Conservation (phyloP, 768 basidiomycete species). For the Boletellus sp. region DNA sequence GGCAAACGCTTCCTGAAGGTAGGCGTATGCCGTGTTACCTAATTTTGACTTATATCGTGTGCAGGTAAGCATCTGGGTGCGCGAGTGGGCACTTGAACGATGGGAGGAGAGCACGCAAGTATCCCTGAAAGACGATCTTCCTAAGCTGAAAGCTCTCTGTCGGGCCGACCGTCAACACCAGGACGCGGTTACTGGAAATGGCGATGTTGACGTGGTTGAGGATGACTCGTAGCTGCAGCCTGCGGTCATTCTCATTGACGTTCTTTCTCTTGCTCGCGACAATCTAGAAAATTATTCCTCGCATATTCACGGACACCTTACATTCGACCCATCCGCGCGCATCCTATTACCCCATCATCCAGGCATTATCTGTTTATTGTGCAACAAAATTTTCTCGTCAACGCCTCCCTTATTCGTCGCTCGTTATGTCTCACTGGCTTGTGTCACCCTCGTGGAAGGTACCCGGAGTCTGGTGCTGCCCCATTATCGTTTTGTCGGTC, state of each 20-base stretch:
- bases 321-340: conserved; percentile 16
- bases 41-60: neutral
- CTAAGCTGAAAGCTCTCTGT: conserved; percentile 24
- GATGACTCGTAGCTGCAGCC: conserved; percentile 14
- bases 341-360: conserved; percentile 21
- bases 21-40: conserved; percentile 7
- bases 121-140: conserved; percentile 55
- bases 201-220: conserved; percentile 6
- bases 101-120: conserved; percentile 67
- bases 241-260: neutral
- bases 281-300: conserved; percentile 21
- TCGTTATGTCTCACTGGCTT: conserved; percentile 24
- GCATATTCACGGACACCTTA: conserved; percentile 29
- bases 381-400: conserved; percentile 25
- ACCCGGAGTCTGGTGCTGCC: conserved; percentile 3
- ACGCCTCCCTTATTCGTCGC: conserved; percentile 9
- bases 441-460: conserved; percentile 8
- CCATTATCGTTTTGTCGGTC: conserved; percentile 21
- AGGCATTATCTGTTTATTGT: conserved; percentile 28
- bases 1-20: conserved; percentile 84
- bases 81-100: conserved; percentile 77
- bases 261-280: conserved; percentile 1
- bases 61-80: conserved; percentile 79
- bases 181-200: conserved; percentile 11
- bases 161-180: conserved; percentile 17